A percentile compares a stretch with the other conserved stretches of the same genome.
These are phyloP conservation scores for Lecanicillium sp. DNA, from an alignment of 2,329 filamentous ascomycete genomes.

Conservation along the genomic window DNA sequence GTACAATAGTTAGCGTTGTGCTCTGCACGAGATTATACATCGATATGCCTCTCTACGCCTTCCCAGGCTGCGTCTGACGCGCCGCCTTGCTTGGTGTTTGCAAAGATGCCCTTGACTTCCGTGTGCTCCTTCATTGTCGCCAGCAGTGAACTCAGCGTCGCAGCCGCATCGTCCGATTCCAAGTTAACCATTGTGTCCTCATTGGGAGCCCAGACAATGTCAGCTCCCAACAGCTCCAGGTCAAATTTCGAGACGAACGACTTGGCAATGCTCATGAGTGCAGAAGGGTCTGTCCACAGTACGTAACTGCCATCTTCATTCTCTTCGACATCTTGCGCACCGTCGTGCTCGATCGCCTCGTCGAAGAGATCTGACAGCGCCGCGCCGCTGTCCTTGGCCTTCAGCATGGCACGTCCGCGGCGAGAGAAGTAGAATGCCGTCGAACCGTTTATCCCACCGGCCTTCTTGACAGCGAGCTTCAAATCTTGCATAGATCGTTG, in stretches of 20 bases:
- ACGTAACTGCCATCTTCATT: conserved; percentile 65
- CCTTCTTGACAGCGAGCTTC: conserved; percentile 62
- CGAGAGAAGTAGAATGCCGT: conserved; percentile 82
- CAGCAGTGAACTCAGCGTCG: conserved; percentile 54
- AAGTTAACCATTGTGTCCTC: conserved; percentile 67
- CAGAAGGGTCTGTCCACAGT: conserved; percentile 40
- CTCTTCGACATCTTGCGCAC: conserved; percentile 65
- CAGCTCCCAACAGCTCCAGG: conserved; percentile 64
- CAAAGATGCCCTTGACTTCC: conserved; percentile 73
- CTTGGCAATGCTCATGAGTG: conserved; percentile 28
- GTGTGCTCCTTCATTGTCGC: conserved; percentile 57
- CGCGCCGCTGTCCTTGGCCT: conserved; percentile 40
- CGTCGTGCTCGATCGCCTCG: conserved; percentile 72
- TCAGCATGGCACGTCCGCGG: conserved; percentile 68
- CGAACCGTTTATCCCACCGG: conserved; percentile 63
- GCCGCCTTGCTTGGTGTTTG: conserved; percentile 55
- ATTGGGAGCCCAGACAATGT: conserved; percentile 82
- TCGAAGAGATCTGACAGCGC: conserved; percentile 71
- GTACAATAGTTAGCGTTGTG: conserved; percentile 4
- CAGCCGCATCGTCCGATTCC: conserved; percentile 48
- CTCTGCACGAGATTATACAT: conserved; percentile 32
- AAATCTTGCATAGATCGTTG: conserved; percentile 68
- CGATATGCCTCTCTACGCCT: conserved; percentile 46
- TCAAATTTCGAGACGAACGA: conserved; percentile 56
- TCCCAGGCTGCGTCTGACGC: conserved; percentile 50